Percentiles rank a stretch among this genome's conserved stretches.
phyloP scores from a whole-genome alignment of 306 rosid genomes.

The Urtica urens region DNA sequence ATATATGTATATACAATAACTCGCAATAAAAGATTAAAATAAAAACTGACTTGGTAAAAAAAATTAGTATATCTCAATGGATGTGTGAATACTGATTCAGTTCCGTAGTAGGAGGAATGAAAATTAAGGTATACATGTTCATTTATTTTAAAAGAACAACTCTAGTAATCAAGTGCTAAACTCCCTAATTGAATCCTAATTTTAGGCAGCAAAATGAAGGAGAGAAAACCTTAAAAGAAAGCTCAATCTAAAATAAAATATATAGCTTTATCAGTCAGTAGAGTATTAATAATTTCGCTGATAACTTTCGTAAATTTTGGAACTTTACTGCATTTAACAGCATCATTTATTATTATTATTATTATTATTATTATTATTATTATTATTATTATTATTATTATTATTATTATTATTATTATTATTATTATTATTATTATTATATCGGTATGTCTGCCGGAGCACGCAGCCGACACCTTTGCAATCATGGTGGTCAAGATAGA shows the following conservation, averaged over 20 bases:
- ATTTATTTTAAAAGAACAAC: background rate
- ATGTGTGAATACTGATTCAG: background rate
- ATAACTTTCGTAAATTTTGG: background rate
- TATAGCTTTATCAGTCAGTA: background rate
- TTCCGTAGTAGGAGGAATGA: background rate
- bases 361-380: background rate
- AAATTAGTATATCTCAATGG: background rate
- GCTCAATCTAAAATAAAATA: background rate
- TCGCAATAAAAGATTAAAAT: too few relatives aligned
- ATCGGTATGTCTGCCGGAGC: slow-evolving; percentile 13
- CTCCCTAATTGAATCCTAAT: slow-evolving; percentile 4
- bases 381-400: slow-evolving; percentile 7
- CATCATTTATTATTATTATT: slow-evolving; percentile 7
- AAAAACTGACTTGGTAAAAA: too few relatives aligned
- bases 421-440: slow-evolving; percentile 6
- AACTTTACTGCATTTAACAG: slow-evolving; percentile 15
- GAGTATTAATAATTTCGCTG: background rate
- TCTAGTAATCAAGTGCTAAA: background rate
- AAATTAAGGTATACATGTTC: background rate
- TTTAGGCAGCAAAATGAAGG: background rate
- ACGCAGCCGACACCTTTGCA: slow-evolving; percentile 21
- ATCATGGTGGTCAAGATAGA: slow-evolving; percentile 4
- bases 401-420: slow-evolving; percentile 2
- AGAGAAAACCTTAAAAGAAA: slow-evolving; percentile 1
- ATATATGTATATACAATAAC: too few relatives aligned